phyloP scores from a whole-genome alignment of 2,329 filamentous ascomycete genomes.

The Penicillium sp. region DNA sequence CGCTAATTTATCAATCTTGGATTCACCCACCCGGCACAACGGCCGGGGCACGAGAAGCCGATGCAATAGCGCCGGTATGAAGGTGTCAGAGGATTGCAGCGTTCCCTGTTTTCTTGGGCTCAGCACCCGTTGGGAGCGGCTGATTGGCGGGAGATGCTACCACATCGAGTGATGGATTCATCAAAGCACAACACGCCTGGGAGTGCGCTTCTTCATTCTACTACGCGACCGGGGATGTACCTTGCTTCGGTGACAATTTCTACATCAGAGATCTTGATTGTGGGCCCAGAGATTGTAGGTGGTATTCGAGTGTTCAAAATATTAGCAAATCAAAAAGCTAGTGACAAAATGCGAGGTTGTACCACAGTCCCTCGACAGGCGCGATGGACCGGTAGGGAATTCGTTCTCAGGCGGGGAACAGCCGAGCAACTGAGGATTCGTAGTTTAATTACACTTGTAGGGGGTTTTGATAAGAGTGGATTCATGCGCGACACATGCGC shows the following conservation, averaged over 20 bases:
- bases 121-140: background rate
- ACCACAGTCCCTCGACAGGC: slow-evolving; percentile 2
- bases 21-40: background rate
- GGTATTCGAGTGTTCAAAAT: background rate
- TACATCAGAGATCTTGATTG: background rate
- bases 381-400: background rate
- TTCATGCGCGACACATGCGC: slow-evolving; percentile 12
- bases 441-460: background rate
- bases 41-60: background rate
- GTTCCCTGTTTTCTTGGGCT: slow-evolving; percentile 4
- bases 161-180: slow-evolving; percentile 1
- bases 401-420: background rate
- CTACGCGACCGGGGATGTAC: background rate
- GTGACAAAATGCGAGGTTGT: slow-evolving; percentile 15
- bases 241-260: background rate
- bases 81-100: background rate
- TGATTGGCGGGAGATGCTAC: slow-evolving; percentile 5
- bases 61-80: slow-evolving; percentile 18
- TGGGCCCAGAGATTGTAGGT: background rate
- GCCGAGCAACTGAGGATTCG: background rate
- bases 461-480: slow-evolving; percentile 1
- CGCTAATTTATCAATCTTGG: background rate
- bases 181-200: background rate
- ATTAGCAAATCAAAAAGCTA: slow-evolving; percentile 3
- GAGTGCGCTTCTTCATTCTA: background rate